Percentiles rank a stretch among this genome's conserved stretches.
Evolutionary conservation across 352 stramenopile species (phyloP).

Genomic region (Globisporangium megalacanthum): DNA sequence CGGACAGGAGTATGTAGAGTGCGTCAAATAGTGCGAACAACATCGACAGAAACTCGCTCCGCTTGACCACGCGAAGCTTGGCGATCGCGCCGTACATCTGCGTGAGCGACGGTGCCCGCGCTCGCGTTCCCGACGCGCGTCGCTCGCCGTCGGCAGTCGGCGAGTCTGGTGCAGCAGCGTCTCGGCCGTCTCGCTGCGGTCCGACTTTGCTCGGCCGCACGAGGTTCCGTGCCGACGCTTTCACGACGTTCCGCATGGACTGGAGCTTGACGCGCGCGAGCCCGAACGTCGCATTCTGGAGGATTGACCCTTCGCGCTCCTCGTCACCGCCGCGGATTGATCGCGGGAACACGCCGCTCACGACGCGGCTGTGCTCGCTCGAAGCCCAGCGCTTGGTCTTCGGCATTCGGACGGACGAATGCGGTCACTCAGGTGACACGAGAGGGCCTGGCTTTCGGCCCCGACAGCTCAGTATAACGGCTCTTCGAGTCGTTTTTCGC

Average conservation of each 20-base stretch:
- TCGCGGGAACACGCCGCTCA: conserved; percentile 14
- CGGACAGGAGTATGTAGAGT: conserved; percentile 22
- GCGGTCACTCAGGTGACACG: background rate
- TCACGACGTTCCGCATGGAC: conserved; percentile 7
- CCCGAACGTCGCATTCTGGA: conserved; percentile 14
- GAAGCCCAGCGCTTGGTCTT: conserved; percentile 14
- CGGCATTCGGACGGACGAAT: background rate
- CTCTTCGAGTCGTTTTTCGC: too few species aligned
- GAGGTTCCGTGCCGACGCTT: conserved; percentile 3
- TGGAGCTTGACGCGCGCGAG: conserved; percentile 9
- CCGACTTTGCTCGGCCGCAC: background rate
- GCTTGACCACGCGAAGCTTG: background rate
- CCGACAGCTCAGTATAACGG: background rate
- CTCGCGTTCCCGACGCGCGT: background rate
- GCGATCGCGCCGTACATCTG: background rate
- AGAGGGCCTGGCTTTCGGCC: background rate
- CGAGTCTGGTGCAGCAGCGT: background rate
- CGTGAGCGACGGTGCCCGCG: background rate
- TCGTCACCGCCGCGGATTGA: conserved; percentile 15
- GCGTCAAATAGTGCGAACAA: conserved; percentile 19
- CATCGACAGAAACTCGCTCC: conserved; percentile 1
- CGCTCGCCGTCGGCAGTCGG: background rate
- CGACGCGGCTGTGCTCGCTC: conserved; percentile 16
- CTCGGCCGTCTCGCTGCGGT: background rate
- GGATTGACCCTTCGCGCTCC: conserved; percentile 9